These are phyloP conservation scores for Funneliformis caledonium DNA, from an alignment of 371 early-diverging fungal genomes.

Conservation along the genomic window DNA sequence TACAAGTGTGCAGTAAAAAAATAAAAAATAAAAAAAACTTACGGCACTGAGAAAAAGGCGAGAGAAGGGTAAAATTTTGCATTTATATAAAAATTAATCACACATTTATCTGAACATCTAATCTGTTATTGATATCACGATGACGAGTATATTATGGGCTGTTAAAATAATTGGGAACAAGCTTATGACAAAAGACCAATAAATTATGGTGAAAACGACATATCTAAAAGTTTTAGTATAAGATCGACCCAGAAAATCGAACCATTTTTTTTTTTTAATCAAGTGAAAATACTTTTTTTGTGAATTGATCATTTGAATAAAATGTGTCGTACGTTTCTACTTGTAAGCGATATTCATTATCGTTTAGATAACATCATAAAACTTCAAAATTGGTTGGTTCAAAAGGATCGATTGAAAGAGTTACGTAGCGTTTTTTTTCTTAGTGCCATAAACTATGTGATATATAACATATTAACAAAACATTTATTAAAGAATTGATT, in stretches of 20 bases:
- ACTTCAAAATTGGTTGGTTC: conserved; percentile 23
- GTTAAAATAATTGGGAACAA: no score
- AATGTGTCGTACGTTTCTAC: conserved; percentile 29
- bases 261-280: not conserved
- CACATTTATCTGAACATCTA: no score
- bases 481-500: conserved; percentile 18
- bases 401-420: conserved; percentile 21
- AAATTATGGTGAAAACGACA: not conserved
- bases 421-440: not conserved
- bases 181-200: no score
- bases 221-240: not conserved
- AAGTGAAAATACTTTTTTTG: not conserved
- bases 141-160: no score
- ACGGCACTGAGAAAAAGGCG: not conserved
- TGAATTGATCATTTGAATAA: not conserved
- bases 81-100: no score
- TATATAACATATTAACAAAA: not conserved
- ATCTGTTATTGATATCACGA: no score
- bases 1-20: not conserved
- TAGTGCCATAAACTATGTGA: not conserved
- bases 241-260: not conserved
- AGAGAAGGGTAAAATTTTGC: no score
- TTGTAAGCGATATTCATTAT: conserved; percentile 32
- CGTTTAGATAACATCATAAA: conserved; percentile 31
- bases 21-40: conserved; percentile 5